A percentile compares a stretch with the other conserved stretches of the same genome.
phyloP scores from a whole-genome alignment of 306 rosid species.

The Casuarina glauca region DNA sequence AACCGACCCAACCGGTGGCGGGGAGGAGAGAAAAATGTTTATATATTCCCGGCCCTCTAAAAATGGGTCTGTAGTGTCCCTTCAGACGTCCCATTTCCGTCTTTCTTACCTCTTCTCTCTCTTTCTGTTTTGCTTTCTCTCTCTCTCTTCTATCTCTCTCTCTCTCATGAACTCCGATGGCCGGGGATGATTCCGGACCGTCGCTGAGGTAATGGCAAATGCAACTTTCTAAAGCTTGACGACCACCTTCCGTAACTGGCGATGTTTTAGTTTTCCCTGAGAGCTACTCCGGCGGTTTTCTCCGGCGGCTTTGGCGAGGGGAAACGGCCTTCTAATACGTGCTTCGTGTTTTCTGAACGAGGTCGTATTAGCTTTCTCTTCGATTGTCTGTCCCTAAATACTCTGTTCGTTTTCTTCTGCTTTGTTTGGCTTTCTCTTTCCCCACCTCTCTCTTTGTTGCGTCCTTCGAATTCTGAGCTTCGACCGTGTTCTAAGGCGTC shows the following conservation, averaged over 20 bases:
- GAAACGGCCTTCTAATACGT: conserved; percentile 14
- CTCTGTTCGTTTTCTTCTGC: not conserved
- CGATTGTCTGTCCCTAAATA: conserved; percentile 8
- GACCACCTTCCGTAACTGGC: conserved; percentile 14
- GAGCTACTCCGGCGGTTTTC: conserved; percentile 28
- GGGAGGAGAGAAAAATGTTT: conserved; percentile 49
- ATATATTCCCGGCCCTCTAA: conserved; percentile 61
- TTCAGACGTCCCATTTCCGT: conserved; percentile 44
- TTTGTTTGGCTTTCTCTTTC: not conserved
- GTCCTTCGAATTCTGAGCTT: conserved; percentile 28
- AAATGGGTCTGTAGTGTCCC: conserved; percentile 56
- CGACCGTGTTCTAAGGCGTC: conserved; percentile 27
- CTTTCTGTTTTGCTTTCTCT: conserved; percentile 1
- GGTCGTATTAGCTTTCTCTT: conserved; percentile 9
- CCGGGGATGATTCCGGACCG: conserved; percentile 41
- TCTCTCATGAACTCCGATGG: conserved; percentile 33
- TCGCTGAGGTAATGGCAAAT: conserved; percentile 24
- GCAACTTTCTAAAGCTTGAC: conserved; percentile 17
- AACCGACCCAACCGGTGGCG: conserved; percentile 58
- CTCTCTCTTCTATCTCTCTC: conserved; percentile 19
- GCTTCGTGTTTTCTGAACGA: conserved; percentile 2
- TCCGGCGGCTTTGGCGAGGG: conserved; percentile 32
- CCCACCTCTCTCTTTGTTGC: not conserved
- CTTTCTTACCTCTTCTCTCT: conserved; percentile 20
- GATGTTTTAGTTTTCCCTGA: conserved; percentile 14